A percentile compares a stretch with the other conserved stretches of the same genome.
phyloP scores from a whole-genome alignment of 2,329 filamentous ascomycete species.

The Aspergillus quadricinctus region DNA sequence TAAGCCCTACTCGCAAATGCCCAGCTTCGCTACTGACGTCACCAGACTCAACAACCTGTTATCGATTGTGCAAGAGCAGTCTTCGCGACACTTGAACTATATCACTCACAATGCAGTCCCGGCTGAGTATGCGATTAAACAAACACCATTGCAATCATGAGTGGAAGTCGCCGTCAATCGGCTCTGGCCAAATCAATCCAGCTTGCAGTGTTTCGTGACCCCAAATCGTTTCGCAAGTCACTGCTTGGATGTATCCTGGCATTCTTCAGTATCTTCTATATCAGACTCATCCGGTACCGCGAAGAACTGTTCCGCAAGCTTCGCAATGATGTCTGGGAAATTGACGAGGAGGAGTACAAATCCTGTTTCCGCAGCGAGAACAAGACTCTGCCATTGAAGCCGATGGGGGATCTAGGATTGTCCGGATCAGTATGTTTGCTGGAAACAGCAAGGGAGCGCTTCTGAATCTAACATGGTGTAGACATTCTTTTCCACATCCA shows the following conservation, averaged over 20 bases:
- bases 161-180: slow-evolving; percentile 16
- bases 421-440: slow-evolving; percentile 56
- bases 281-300: slow-evolving; percentile 46
- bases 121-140: neutral
- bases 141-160: slow-evolving; percentile 13
- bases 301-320: slow-evolving; percentile 49
- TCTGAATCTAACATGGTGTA: slow-evolving; percentile 18
- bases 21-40: neutral
- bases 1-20: neutral
- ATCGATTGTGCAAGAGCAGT: neutral
- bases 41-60: neutral
- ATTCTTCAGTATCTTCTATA: slow-evolving; percentile 53
- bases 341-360: slow-evolving; percentile 52
- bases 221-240: slow-evolving; percentile 21
- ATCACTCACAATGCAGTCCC: neutral
- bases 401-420: slow-evolving; percentile 67
- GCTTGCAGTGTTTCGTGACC: slow-evolving; percentile 25
- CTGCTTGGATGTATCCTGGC: slow-evolving; percentile 45
- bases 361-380: slow-evolving; percentile 48
- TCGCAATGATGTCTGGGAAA: slow-evolving; percentile 49
- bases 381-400: slow-evolving; percentile 43
- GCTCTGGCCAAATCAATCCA: slow-evolving; percentile 30
- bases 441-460: neutral
- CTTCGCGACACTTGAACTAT: neutral
- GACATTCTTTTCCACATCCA: slow-evolving; percentile 66